Base-by-base conservation (phyloP, 176 grass and related monocot species). In the Guadua angustifolia region DNA sequence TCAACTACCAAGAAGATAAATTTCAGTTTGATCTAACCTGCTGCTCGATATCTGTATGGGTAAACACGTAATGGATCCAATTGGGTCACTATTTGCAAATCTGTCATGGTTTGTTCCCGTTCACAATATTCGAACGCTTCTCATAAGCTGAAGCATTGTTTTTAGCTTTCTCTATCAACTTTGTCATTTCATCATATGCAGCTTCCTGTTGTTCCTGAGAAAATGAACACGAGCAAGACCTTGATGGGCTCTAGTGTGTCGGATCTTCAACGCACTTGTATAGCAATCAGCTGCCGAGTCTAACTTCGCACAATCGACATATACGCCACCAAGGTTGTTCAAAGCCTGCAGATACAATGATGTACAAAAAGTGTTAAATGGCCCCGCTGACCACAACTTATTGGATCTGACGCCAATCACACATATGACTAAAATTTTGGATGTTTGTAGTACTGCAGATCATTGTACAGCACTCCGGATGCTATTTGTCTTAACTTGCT, bases 271-370 rank as follows among this genome's bases (percentile, higher is more conserved):
- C 9, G 95, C 95, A 82, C 74, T 97, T 64, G 89, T 94, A 78
- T 97, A 97, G 81, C 95, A 97, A 86, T 97, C 95, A 82, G 86
- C 92, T 84, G 95, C 95, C 43, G 79, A 80, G 55, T 94, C 92
- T 76, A 97, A 77, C 78, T 94, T 94, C 43, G 77, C 95, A 81
- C 92, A 97, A 82, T 97, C 95, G 78, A 97, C 90, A 69, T 94
- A 97, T n/a, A 97, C 92, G 66, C 95, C 92, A 68, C 95, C 95
- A 80, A 97, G 92, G 71, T 97, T 97, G 72, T 97, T 97, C 84
- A 97, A 89, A 59, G 95, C 95, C 95, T 94, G 95, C 55, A 77
- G 43, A 44, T 51, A 69, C n/a, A 78, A 69, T 81, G 62, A 70
- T 64, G 17, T 13, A 51, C 51, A 9, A 16, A 73, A 67, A 80